phyloP scores from a whole-genome alignment of 345 rosid genomes.

The Bruguiera gymnorhiza region DNA sequence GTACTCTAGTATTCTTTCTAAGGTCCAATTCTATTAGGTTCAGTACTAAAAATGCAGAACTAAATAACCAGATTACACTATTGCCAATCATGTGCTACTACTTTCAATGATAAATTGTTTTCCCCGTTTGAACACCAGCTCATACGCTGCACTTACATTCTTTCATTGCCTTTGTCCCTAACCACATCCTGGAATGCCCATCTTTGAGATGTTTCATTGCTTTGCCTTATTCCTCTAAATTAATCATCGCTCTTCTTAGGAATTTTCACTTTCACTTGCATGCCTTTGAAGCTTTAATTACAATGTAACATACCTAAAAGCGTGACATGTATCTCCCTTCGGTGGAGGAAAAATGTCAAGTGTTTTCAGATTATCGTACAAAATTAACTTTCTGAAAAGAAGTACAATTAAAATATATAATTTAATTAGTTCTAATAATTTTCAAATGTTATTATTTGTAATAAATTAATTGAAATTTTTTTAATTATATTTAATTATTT shows the following conservation, averaged over 20 bases:
- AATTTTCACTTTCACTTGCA: not conserved
- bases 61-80: no score
- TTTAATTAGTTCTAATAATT: not conserved
- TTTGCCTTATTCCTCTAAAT: no score
- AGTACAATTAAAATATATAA: slow-evolving; percentile 5
- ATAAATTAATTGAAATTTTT: no score
- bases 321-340: slow-evolving; percentile 90
- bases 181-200: not conserved
- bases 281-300: not conserved
- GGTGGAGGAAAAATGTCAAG: slow-evolving; percentile 90
- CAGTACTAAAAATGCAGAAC: no score
- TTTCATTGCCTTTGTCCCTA: not conserved
- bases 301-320: slow-evolving; percentile 48
- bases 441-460: no score
- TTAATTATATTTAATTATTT: no score
- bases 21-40: no score
- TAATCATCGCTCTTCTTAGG: no score
- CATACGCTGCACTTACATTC: not conserved
- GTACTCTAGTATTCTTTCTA: no score
- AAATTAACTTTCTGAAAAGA: slow-evolving; percentile 63
- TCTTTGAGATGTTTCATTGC: not conserved
- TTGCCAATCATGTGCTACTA: no score
- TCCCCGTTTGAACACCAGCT: no score
- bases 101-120: no score
- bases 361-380: slow-evolving; percentile 71